Base-by-base conservation (phyloP, 257 asterid genomes). In the Solanum pimpinellifolium region DNA sequence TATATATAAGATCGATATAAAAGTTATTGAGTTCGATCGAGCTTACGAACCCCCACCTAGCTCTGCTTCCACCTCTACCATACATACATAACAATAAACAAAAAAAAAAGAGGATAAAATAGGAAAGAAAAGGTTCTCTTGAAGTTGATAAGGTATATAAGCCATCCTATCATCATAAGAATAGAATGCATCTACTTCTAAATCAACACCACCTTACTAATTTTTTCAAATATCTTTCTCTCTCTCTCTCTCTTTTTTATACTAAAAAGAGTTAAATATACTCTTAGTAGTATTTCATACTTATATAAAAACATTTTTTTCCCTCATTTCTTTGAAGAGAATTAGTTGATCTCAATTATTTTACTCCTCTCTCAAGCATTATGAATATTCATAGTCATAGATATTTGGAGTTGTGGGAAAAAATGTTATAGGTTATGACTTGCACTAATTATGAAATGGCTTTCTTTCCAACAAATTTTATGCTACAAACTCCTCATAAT, bases 401-500 rank as follows among this genome's bases (percentile, higher is more conserved):
- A 68, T 82, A 75, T 21, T 89, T 86, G 87, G 87, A 84, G 77
- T 52, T 73, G 85, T 85, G 87, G 88, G n/a, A 65, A 49, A 52
- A 87, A 41, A 16, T 69, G 23, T 37, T 37, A 37, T 81, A 89
- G 94, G 86, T 88, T 91, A 95, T 93, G 96, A 89, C 85, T 89
- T 86, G 89, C 89, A 83, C 86, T 31, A 49, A 49, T 73, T 73
- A 73, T 65, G 89, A 91, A 88, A 96, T 96, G 99, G 96, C 93
- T 69, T 96, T 94, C 87, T 94, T 92, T 88, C 96, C 95, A 86
- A 70, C 99, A 83, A 95, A 94, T 91, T 96, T 95, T 88, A 92
- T 96, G 98, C 90, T 95, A 74, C 98, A 95, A 91, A 91, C 93
- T 86, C 86, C 95, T 66, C 96, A 94, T 42, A 95, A 94, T 42